Evolutionary conservation across 345 rosid genomes (phyloP).

Genomic region (Brassica nigra): DNA sequence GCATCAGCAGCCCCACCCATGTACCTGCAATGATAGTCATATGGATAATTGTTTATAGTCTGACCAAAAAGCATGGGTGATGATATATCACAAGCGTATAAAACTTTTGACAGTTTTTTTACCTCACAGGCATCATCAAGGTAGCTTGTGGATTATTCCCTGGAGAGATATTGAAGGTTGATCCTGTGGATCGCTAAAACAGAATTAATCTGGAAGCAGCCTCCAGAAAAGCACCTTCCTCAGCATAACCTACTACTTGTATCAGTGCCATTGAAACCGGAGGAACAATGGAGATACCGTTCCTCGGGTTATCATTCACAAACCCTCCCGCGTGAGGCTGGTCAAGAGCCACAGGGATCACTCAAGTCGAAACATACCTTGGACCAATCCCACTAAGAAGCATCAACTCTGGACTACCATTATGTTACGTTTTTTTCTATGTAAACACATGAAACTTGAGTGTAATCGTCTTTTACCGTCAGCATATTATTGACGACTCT

Average conservation of each 20-base stretch:
- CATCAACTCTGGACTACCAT: not conserved
- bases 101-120: not conserved
- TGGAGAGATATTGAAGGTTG: constrained; percentile 58
- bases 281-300: constrained; percentile 80
- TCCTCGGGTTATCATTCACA: constrained; percentile 81
- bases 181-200: constrained; percentile 65
- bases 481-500: not conserved
- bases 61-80: not conserved
- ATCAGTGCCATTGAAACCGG: constrained; percentile 73
- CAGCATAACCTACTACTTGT: constrained; percentile 88
- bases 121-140: constrained; percentile 93
- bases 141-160: constrained; percentile 98
- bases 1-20: constrained; percentile 63
- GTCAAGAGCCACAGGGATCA: constrained; percentile 75
- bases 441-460: not conserved
- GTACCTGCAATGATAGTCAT: constrained; percentile 47
- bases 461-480: not conserved
- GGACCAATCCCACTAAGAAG: constrained; percentile 64
- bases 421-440: not conserved
- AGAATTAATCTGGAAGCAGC: constrained; percentile 72
- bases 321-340: constrained; percentile 78
- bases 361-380: constrained; percentile 81
- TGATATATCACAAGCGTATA: not conserved
- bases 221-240: constrained; percentile 75
- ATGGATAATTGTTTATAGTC: not conserved